Conservation (phyloP, 768 basidiomycete species). For the Rhizopogon rudus region DNA sequence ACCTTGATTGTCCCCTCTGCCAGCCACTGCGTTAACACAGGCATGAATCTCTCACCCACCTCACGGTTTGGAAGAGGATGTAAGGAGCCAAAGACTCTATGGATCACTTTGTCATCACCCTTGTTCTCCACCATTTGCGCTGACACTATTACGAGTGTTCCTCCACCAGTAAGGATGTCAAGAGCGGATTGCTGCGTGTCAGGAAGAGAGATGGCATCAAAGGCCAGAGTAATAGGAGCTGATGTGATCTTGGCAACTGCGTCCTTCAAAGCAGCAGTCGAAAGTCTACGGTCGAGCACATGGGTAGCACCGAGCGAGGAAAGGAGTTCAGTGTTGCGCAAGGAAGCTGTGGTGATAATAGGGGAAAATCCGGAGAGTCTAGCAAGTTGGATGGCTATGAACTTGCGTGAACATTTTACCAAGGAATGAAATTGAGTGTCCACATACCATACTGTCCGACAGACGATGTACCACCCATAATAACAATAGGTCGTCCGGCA, state of each 20-base stretch:
- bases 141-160: conserved; percentile 16
- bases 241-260: conserved; percentile 11
- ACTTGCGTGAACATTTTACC: conserved; percentile 29
- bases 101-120: neutral
- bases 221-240: conserved; percentile 8
- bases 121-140: neutral
- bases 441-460: conserved; percentile 34
- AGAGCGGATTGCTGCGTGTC: conserved; percentile 31
- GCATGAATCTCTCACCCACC: conserved; percentile 8
- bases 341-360: conserved; percentile 37
- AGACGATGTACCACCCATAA: conserved; percentile 33
- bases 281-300: conserved; percentile 27
- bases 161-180: conserved; percentile 26
- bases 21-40: conserved; percentile 8
- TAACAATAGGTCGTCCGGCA: conserved; percentile 26
- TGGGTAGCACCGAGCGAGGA: conserved; percentile 33
- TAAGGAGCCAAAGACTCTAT: conserved; percentile 1
- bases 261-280: conserved; percentile 8
- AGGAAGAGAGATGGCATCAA: conserved; percentile 22
- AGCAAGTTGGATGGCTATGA: conserved; percentile 33
- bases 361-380: conserved; percentile 30
- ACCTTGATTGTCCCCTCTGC: conserved; percentile 14
- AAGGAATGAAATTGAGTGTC: conserved; percentile 27
- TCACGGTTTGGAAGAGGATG: neutral
- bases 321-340: conserved; percentile 26